A percentile compares a stretch with the other conserved stretches of the same genome.
These are phyloP conservation scores for Coniochaeta pulveracea DNA, from an alignment of 2,329 filamentous ascomycete species.

Conservation along the genomic window DNA sequence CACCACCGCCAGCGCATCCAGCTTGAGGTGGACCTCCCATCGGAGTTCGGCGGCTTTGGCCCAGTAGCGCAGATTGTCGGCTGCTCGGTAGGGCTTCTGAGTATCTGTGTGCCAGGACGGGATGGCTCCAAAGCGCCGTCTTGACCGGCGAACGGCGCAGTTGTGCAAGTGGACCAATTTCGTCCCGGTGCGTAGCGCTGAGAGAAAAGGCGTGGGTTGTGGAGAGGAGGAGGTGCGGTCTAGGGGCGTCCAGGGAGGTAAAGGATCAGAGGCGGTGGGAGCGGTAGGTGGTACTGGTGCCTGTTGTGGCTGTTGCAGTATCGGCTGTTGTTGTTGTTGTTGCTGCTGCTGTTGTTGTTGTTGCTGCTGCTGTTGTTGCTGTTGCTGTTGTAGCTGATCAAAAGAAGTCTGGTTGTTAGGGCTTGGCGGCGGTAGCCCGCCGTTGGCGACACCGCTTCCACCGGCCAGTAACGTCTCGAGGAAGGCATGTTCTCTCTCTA, in stretches of 20 bases:
- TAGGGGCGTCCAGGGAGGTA: conserved; percentile 59
- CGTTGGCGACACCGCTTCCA: conserved; percentile 9
- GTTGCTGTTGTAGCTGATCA: background rate
- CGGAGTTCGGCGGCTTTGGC: conserved; percentile 89
- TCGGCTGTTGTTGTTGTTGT: conserved; percentile 1
- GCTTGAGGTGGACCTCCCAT: conserved; percentile 75
- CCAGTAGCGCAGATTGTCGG: conserved; percentile 94
- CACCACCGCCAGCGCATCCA: conserved; percentile 81
- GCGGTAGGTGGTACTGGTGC: conserved; percentile 21
- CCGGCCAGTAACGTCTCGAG: conserved; percentile 53
- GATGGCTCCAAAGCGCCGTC: conserved; percentile 79
- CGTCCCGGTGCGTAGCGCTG: conserved; percentile 65
- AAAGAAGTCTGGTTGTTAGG: too few relatives aligned
- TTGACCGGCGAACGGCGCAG: conserved; percentile 71
- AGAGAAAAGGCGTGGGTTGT: conserved; percentile 60
- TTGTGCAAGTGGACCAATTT: conserved; percentile 84
- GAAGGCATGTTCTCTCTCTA: conserved; percentile 73
- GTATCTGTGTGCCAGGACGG: conserved; percentile 86
- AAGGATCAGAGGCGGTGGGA: conserved; percentile 34
- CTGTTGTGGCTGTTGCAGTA: conserved; percentile 28
- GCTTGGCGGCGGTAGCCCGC: background rate
- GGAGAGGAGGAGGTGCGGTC: conserved; percentile 21
- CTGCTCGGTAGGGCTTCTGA: conserved; percentile 83
- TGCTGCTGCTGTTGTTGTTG: conserved; percentile 1
- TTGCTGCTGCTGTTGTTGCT: conserved; percentile 5